Evolutionary conservation across 495 filamentous ascomycete genomes (phyloP), one percentile per base, ranked within the genome.

Genomic region (Trypethelium eluteriae): DNA sequence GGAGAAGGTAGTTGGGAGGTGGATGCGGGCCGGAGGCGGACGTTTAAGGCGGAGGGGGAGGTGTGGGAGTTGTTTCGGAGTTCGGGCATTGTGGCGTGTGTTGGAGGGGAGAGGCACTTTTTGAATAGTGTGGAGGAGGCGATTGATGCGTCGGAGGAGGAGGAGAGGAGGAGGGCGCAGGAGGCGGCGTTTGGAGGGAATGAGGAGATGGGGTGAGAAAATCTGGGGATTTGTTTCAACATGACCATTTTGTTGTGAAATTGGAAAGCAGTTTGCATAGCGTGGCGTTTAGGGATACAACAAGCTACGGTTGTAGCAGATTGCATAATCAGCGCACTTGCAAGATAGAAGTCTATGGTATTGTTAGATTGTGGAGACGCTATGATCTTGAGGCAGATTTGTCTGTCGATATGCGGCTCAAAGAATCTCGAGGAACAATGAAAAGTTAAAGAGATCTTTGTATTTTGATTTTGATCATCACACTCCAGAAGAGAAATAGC

Each of bases 41-140:
- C 34, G n/a, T 36, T 59, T 6, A 3, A 83, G 81, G 38, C 66
- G 47, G 66, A 70, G 49, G 53, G 75, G 6, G 25, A 82, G 14
- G 88, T 98, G 0, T 93, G 87, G 79, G 76, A 81, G 66, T 79
- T 90, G 72, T 89, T 98, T 34, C 78, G 84, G 46, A 92, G 89
- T 70, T 59, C 53, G 53, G 92, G 94, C 32, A 96, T 98, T 71
- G 82, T 96, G 16, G 89, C 92, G 44, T 76, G 84, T 47, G 87
- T 86, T 66, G 90, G 94, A 35, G 89, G 94, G 0, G 78, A 83
- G 71, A 71, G 78, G 6, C 86, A 93, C 72, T 96, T 97, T 77
- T 89, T 96, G 16, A 80, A 83, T 32, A 87, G 87, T 71, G 91
- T 98, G 10, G 86, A 91, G 44, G 89, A 95, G 72, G 94, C 94